Base-by-base conservation (phyloP, 768 basidiomycete genomes). In the Termitomyces sp. region DNA sequence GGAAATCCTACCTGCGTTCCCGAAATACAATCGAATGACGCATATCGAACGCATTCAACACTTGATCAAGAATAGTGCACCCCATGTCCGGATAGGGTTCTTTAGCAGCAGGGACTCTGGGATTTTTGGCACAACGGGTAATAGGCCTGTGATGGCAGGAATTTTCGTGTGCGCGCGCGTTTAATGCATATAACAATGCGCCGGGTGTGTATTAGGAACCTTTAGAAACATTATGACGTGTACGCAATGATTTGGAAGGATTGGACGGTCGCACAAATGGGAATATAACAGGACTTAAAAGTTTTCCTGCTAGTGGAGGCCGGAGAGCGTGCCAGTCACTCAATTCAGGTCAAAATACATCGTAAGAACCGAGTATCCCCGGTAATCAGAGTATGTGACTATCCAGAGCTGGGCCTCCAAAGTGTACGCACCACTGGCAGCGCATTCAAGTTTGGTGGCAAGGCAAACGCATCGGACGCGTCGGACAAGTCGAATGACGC, bases 361-460 rank as follows among this genome's bases (percentile, higher is more conserved):
- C 34, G 5, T n/a, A n/a, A 3, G 17, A 9, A n/a, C 20, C 6
- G 11, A 36, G 10, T 36, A 17, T 9, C 1, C 31, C 9, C 11
- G 12, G 51, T 2, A 12, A 38, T 32, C 7, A 6, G 1, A 14
- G 36, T 38, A 53, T 6, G 37, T 37, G 14, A 29, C 37, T 14
- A 37, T 34, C 34, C 34, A 20, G 34, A 36, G 4, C 34, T 5
- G 50, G 32, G 10, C 6, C n/a, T 45, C 6, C 25, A 25, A 25
- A 11, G 10, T 36, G 4, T 36, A 2, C 12, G 14, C 11, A 10
- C 2, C 1, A 4, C 15, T 5, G 1, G 3, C 1, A 1, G n/a
- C 43, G n/a, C 43, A 8, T 45, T 25, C 25, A 25, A 25, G 25
- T 25, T 20, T 7, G 5, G 20, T n/a, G 17, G n/a, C 17, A 20